Conservation (phyloP, 2,329 filamentous ascomycete species). For the Cladophialophora bantiana region DNA sequence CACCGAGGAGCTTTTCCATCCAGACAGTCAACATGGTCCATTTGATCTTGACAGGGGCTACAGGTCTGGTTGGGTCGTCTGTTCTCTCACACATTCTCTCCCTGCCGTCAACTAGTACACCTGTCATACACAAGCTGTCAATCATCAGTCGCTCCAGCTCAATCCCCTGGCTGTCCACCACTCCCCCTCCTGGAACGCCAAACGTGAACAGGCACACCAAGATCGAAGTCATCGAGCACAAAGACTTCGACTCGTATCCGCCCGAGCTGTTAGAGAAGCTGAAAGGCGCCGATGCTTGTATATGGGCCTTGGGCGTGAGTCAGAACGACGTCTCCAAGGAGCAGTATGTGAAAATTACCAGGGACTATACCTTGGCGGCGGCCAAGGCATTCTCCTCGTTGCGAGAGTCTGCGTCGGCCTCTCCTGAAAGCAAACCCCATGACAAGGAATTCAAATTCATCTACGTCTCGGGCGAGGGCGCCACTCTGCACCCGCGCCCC, state of each 20-base stretch:
- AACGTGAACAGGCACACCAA: slow-evolving; percentile 61
- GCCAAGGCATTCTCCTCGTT: slow-evolving; percentile 66
- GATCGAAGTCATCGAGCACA: slow-evolving; percentile 70
- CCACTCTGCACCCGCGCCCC: slow-evolving; percentile 63
- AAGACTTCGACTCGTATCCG: slow-evolving; percentile 70
- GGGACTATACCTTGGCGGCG: slow-evolving; percentile 69
- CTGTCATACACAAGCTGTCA: slow-evolving; percentile 66
- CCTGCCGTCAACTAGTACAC: slow-evolving; percentile 41
- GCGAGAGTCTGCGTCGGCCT: background rate
- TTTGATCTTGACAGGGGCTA: slow-evolving; percentile 72
- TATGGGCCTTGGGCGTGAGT: slow-evolving; percentile 76
- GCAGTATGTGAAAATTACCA: slow-evolving; percentile 73
- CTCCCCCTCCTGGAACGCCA: slow-evolving; percentile 64
- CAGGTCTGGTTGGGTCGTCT: slow-evolving; percentile 68
- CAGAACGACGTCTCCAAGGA: slow-evolving; percentile 66
- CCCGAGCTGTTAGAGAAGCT: slow-evolving; percentile 65
- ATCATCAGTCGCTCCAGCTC: slow-evolving; percentile 66
- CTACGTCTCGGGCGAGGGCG: slow-evolving; percentile 65
- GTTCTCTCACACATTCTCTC: slow-evolving; percentile 69
- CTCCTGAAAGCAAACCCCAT: background rate
- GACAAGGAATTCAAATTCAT: slow-evolving; percentile 35
- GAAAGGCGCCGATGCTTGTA: slow-evolving; percentile 69
- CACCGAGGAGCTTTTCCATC: background rate
- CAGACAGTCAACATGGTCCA: slow-evolving; percentile 56
- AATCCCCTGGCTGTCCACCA: slow-evolving; percentile 50